Base-by-base conservation (phyloP, 177 flowering plant species). In the Vitis hybrid region DNA sequence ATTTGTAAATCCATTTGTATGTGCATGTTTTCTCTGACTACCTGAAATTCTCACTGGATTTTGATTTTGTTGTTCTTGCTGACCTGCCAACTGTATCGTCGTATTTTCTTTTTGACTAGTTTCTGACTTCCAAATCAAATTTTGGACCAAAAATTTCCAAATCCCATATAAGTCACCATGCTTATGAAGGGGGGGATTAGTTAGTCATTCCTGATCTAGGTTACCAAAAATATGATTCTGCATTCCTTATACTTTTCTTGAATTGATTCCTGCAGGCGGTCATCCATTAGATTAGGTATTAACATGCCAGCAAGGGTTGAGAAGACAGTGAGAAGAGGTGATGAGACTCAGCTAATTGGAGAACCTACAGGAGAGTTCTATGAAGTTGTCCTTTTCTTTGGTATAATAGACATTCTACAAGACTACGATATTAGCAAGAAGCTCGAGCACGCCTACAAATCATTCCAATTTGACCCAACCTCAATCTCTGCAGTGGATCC, bases 401-500 rank as follows among this genome's bases (percentile, higher is more conserved):
- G 97, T n/a, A 94, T 94, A 55, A 94, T 94, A 5, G 99, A 94
- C 88, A 91, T 94, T 70, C 82, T 94, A 62, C 98, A 94, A 67
- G 95, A 92, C 81, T 94, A 94, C 23, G 98, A 94, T 52, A 89
- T 94, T 52, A 94, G 89, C 85, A 94, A 94, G 84, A 94, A 93
- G 85, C 92, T 93, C 3, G 97, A 91, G 78, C 97, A 94, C 70
- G 95, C 91, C 1, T 93, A 94, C 82, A 93, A 93, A 72, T 86
- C 97, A 26, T 65, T 90, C 70, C 97, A 91, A 15, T 84, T 87
- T 57, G 97, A 93, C 48, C 87, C 97, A 4, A 88, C 93, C 59
- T 92, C 97, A 17, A 94, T 94, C 70, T 94, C 98, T 21, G 97
- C 98, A 3, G 98, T 94, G 50, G 98, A 92, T 77, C 98, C 98